Evolutionary conservation across 2,329 filamentous ascomycete species (phyloP).

Genomic region (Cercospora sojina): DNA sequence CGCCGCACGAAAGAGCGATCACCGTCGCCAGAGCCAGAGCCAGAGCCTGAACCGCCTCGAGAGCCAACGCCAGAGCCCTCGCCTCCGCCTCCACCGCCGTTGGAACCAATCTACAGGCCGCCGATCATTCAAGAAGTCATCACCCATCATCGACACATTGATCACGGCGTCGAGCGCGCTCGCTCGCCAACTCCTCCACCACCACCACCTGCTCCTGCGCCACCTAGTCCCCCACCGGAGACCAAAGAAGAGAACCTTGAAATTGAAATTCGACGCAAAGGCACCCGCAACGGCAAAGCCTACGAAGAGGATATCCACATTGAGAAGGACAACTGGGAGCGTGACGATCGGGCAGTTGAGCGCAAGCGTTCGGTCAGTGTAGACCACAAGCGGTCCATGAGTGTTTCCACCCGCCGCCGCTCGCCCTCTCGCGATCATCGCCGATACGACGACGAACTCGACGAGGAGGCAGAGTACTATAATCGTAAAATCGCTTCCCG

Average conservation of each 20-base stretch:
- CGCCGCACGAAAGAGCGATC: constrained; percentile 41
- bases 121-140: constrained; percentile 86
- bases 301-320: constrained; percentile 68
- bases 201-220: constrained; percentile 44
- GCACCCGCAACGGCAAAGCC: constrained; percentile 47
- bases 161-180: constrained; percentile 63
- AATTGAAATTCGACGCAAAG: constrained; percentile 55
- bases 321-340: constrained; percentile 54
- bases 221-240: constrained; percentile 40
- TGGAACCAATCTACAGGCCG: constrained; percentile 68
- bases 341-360: constrained; percentile 21
- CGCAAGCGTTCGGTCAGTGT: constrained; percentile 38
- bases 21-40: constrained; percentile 36
- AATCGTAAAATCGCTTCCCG: constrained; percentile 68
- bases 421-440: constrained; percentile 45
- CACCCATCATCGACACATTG: constrained; percentile 81
- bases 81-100: constrained; percentile 51
- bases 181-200: constrained; percentile 49
- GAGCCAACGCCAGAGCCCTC: constrained; percentile 53
- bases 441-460: constrained; percentile 53
- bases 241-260: constrained; percentile 52
- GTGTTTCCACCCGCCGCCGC: constrained; percentile 38
- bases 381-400: constrained; percentile 27
- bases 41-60: constrained; percentile 42
- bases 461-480: constrained; percentile 60